Conservation (phyloP, 1,284 basidiomycete genomes). For the Leccinum fallax region DNA sequence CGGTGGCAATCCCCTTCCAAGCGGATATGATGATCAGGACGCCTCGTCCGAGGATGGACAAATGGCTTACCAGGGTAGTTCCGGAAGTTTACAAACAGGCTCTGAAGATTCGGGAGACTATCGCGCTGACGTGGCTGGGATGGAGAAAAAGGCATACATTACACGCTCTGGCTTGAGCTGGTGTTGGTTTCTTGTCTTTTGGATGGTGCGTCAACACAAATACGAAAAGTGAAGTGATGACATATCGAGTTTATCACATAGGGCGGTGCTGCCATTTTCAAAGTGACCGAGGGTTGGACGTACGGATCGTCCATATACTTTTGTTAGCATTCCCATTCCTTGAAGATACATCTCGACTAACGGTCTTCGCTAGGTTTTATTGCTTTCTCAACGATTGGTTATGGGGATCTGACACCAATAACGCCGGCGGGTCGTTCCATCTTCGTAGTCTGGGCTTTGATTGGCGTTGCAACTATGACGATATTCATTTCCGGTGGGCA, state of each 20-base stretch:
- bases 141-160: slow-evolving; percentile 50
- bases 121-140: slow-evolving; percentile 18
- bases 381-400: slow-evolving; percentile 70
- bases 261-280: slow-evolving; percentile 61
- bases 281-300: slow-evolving; percentile 51
- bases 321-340: slow-evolving; percentile 46
- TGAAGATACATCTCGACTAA: slow-evolving; percentile 7
- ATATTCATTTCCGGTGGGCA: slow-evolving; percentile 67
- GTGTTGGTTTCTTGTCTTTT: slow-evolving; percentile 57
- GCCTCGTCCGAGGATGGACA: not conserved
- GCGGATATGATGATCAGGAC: not conserved
- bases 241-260: slow-evolving; percentile 17
- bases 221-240: not conserved
- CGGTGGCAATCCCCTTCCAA: slow-evolving; percentile 9
- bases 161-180: slow-evolving; percentile 50
- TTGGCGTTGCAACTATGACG: slow-evolving; percentile 77
- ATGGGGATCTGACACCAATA: slow-evolving; percentile 64
- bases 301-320: slow-evolving; percentile 68
- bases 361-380: slow-evolving; percentile 47
- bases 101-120: slow-evolving; percentile 20
- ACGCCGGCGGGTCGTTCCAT: slow-evolving; percentile 73
- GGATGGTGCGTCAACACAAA: slow-evolving; percentile 44
- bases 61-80: slow-evolving; percentile 4
- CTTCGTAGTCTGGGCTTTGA: slow-evolving; percentile 81
- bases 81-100: slow-evolving; percentile 14